A percentile compares a stretch with the other conserved stretches of the same genome.
Evolutionary conservation across 75 land plant genomes (phyloP).

Genomic region (Pinus taeda): DNA sequence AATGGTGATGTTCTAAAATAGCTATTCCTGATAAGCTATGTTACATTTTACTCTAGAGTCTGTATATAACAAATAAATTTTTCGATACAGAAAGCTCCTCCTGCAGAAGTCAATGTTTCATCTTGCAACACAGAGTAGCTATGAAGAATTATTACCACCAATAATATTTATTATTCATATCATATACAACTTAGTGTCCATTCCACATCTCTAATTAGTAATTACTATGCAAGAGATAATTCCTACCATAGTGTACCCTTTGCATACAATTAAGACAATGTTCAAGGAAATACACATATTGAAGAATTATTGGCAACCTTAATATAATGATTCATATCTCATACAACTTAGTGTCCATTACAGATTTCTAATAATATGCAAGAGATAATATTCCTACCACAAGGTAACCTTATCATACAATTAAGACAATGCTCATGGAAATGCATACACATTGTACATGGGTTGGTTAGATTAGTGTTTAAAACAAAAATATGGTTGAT

Average conservation of each 20-base stretch:
- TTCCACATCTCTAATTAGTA: not conserved
- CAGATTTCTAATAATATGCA: not conserved
- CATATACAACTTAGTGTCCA: not conserved
- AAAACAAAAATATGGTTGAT: not conserved
- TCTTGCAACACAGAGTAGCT: not conserved
- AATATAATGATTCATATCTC: not conserved
- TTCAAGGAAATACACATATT: not conserved
- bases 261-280: not conserved
- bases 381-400: not conserved
- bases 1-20: too few species aligned
- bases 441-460: not conserved
- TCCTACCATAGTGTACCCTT: not conserved
- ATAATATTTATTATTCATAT: not conserved
- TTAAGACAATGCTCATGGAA: not conserved
- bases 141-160: not conserved
- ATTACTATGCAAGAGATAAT: slow-evolving; percentile 1
- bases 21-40: not conserved
- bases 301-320: not conserved
- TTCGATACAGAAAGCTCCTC: not conserved
- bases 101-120: not conserved
- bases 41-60: not conserved
- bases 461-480: not conserved
- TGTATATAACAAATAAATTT: not conserved
- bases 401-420: not conserved
- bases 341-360: not conserved